These are phyloP conservation scores for Ceratocystis diversiconidia DNA, from an alignment of 2,329 filamentous ascomycete species.

Conservation along the genomic window DNA sequence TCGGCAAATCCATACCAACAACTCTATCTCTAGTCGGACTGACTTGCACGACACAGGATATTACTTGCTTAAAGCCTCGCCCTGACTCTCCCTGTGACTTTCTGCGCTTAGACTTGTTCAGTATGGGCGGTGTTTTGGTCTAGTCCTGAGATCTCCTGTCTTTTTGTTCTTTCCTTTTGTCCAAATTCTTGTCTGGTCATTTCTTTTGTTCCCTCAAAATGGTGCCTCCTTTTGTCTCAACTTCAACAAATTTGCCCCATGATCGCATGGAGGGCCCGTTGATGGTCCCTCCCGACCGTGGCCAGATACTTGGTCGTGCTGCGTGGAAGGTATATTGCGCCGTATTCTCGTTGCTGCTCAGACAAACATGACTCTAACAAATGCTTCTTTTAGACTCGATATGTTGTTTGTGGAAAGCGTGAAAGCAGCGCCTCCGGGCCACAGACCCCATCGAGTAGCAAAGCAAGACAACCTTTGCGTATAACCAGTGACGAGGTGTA, in stretches of 20 bases:
- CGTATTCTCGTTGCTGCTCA: not conserved
- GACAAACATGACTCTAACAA: constrained; percentile 4
- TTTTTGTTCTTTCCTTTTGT: not conserved
- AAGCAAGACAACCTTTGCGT: constrained; percentile 22
- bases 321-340: constrained; percentile 35
- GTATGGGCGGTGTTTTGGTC: constrained; percentile 57
- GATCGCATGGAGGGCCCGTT: constrained; percentile 33
- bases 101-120: not conserved
- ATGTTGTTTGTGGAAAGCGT: constrained; percentile 39
- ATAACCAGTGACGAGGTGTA: constrained; percentile 27
- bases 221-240: not conserved
- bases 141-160: constrained; percentile 33
- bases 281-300: constrained; percentile 37
- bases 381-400: constrained; percentile 35
- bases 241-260: constrained; percentile 20
- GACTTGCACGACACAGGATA: not conserved
- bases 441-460: constrained; percentile 30
- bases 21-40: not conserved
- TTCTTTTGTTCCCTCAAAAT: constrained; percentile 1
- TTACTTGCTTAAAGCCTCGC: not conserved
- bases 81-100: not conserved
- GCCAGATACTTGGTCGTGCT: constrained; percentile 36
- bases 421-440: constrained; percentile 12
- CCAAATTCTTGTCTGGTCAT: not conserved
- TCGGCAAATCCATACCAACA: not conserved